Evolutionary conservation across 352 stramenopile species (phyloP).

Genomic region (Blastocystis sp.): DNA sequence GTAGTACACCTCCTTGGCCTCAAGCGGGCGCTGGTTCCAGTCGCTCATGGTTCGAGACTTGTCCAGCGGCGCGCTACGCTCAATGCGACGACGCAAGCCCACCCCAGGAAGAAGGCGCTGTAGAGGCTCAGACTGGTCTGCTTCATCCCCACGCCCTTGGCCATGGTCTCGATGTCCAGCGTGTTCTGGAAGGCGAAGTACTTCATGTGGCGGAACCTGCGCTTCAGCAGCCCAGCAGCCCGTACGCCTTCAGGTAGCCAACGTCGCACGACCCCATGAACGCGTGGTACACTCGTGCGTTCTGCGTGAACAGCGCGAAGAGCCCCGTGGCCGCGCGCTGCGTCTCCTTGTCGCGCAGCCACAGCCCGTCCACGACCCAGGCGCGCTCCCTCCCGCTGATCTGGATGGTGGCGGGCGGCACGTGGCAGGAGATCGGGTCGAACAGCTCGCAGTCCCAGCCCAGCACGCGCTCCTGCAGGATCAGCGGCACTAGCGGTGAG

Average conservation of each 20-base stretch:
- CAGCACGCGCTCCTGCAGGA: too few species aligned
- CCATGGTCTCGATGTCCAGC: background rate
- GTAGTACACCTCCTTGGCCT: background rate
- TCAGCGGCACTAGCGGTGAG: too few species aligned
- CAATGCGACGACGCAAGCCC: background rate
- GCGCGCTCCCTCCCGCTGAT: background rate
- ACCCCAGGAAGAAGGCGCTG: too few species aligned
- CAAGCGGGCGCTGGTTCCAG: constrained; percentile 8
- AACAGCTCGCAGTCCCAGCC: constrained; percentile 45
- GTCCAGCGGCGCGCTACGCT: constrained; percentile 2
- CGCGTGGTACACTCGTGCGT: background rate
- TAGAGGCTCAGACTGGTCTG: too few species aligned
- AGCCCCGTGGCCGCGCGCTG: background rate
- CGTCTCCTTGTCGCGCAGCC: background rate
- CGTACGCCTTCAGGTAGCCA: background rate
- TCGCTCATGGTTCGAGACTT: constrained; percentile 1
- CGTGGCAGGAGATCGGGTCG: background rate
- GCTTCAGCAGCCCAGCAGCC: background rate
- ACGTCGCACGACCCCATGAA: constrained; percentile 14
- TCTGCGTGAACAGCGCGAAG: background rate
- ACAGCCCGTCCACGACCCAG: constrained; percentile 51
- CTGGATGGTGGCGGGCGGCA: constrained; percentile 13
- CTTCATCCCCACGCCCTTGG: background rate
- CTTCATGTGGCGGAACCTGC: background rate
- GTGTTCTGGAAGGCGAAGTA: background rate